phyloP scores from a whole-genome alignment of 2,329 filamentous ascomycete genomes.

The Cercospora brassicicola region DNA sequence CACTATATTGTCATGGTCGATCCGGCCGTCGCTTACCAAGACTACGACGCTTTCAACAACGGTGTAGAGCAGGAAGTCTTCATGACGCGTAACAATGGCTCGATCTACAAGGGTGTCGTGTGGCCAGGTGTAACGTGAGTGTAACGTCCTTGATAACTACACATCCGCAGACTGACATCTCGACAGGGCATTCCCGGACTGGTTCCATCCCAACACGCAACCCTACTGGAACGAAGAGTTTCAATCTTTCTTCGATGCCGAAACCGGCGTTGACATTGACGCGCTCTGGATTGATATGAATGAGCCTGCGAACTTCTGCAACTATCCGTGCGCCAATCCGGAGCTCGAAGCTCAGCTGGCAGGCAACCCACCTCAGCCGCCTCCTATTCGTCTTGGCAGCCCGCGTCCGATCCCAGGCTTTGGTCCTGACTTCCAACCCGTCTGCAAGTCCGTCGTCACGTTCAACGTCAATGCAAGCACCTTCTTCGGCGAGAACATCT shows the following conservation, averaged over 20 bases:
- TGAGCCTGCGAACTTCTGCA: slow-evolving; percentile 58
- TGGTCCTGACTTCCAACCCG: slow-evolving; percentile 65
- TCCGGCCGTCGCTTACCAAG: slow-evolving; percentile 55
- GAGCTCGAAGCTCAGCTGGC: slow-evolving; percentile 41
- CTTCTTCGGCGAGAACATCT: slow-evolving; percentile 41
- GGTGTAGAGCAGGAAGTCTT: slow-evolving; percentile 61
- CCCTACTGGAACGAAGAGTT: slow-evolving; percentile 72
- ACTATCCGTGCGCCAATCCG: slow-evolving; percentile 44
- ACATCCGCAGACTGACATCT: not conserved
- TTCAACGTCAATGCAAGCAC: slow-evolving; percentile 40
- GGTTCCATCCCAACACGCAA: slow-evolving; percentile 67
- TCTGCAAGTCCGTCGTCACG: slow-evolving; percentile 36
- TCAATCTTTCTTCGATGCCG: slow-evolving; percentile 60
- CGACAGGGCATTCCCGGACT: slow-evolving; percentile 54
- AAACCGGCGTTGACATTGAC: slow-evolving; percentile 71
- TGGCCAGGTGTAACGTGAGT: slow-evolving; percentile 63
- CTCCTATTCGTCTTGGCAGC: slow-evolving; percentile 59
- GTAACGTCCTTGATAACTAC: too few relatives aligned
- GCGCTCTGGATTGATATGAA: slow-evolving; percentile 71
- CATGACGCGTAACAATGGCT: slow-evolving; percentile 56
- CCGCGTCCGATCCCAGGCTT: slow-evolving; percentile 69
- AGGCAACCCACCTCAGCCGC: slow-evolving; percentile 61
- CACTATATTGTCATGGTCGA: slow-evolving; percentile 68
- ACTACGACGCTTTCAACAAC: slow-evolving; percentile 60
- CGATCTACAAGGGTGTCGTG: slow-evolving; percentile 63